A percentile compares a stretch with the other conserved stretches of the same genome.
phyloP scores from a whole-genome alignment of 371 early-diverging fungal species.

The Rhizopus arrhizus region DNA sequence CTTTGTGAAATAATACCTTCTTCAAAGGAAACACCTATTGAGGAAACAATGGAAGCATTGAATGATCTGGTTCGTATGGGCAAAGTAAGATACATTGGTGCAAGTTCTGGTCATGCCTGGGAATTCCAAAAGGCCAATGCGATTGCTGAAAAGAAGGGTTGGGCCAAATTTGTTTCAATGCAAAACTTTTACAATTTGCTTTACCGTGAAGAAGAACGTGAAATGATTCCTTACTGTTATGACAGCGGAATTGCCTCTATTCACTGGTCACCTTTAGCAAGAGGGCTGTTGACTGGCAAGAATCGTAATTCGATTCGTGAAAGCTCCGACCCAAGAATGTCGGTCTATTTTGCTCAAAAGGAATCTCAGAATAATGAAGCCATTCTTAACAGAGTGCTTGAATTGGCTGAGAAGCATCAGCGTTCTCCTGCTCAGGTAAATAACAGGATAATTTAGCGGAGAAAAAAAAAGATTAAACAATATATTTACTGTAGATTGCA shows the following conservation, averaged over 20 bases:
- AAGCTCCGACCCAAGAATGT: conserved; percentile 9
- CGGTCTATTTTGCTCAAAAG: conserved; percentile 2
- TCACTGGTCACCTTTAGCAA: conserved; percentile 59
- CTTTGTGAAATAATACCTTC: conserved; percentile 2
- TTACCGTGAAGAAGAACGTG: conserved; percentile 67
- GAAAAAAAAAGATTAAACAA: background rate
- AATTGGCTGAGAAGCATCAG: conserved; percentile 47
- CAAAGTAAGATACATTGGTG: conserved; percentile 50
- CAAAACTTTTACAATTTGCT: conserved; percentile 56
- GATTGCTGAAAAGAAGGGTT: conserved; percentile 54
- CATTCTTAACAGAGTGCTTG: conserved; percentile 41
- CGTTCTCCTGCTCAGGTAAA: conserved; percentile 31
- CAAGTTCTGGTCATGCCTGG: conserved; percentile 33
- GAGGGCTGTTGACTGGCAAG: conserved; percentile 40
- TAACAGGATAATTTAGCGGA: background rate
- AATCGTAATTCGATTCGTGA: conserved; percentile 25
- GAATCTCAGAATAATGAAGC: conserved; percentile 12
- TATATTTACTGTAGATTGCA: conserved; percentile 5
- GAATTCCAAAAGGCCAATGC: conserved; percentile 46
- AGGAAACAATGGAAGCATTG: conserved; percentile 56
- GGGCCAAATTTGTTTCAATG: conserved; percentile 57
- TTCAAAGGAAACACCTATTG: conserved; percentile 38
- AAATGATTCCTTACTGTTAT: conserved; percentile 55
- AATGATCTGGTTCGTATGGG: conserved; percentile 48
- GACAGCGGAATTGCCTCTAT: conserved; percentile 50